Conservation (phyloP, 345 rosid species). For the Rhodomyrtus tomentosa region DNA sequence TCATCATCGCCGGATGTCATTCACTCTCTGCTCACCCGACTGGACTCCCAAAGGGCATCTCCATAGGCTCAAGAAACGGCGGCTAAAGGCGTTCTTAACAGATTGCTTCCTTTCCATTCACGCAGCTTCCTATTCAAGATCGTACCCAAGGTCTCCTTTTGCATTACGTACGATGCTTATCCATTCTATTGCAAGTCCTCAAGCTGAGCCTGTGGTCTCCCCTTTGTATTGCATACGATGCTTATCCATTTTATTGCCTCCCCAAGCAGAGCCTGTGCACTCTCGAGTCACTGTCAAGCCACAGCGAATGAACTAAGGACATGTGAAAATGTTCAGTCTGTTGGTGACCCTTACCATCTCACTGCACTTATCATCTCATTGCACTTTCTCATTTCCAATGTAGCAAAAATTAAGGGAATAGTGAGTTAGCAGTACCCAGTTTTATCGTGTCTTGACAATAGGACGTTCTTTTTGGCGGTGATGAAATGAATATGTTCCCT, state of each 20-base stretch:
- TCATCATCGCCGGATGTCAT: slow-evolving; percentile 23
- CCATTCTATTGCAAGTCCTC: not conserved
- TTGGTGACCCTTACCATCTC: not conserved
- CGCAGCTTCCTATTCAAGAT: slow-evolving; percentile 59
- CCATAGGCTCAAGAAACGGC: slow-evolving; percentile 66
- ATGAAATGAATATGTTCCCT: not conserved
- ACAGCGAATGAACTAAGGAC: no score
- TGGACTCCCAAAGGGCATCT: slow-evolving; percentile 49
- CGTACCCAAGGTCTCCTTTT: slow-evolving; percentile 46
- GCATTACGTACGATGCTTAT: not conserved
- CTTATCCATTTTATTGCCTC: no score
- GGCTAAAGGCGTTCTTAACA: slow-evolving; percentile 43
- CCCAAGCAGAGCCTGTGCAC: no score
- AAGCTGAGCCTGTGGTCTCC: not conserved
- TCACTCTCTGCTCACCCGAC: slow-evolving; percentile 26
- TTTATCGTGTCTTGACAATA: not conserved
- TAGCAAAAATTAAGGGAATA: not conserved
- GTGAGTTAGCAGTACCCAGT: not conserved
- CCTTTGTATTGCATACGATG: no score
- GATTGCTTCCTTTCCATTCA: slow-evolving; percentile 63
- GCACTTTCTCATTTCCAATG: not conserved
- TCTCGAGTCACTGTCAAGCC: not conserved
- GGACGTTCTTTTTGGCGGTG: not conserved
- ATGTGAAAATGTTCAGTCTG: not conserved
- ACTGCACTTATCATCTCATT: no score